phyloP scores from a whole-genome alignment of 2,329 filamentous ascomycete species.

The Pochonia chlamydosporia region DNA sequence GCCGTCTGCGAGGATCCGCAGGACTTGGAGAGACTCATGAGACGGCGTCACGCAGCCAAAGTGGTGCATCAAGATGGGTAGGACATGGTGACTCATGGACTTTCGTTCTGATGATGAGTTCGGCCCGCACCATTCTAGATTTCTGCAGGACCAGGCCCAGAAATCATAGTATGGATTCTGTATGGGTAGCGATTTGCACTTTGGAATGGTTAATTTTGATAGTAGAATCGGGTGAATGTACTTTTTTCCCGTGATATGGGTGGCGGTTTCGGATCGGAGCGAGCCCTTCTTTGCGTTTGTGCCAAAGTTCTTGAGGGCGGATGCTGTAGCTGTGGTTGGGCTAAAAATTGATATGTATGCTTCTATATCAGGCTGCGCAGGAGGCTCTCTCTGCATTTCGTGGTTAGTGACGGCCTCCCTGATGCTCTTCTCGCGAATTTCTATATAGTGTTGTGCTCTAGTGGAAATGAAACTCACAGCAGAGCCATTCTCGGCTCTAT shows the following conservation, averaged over 20 bases:
- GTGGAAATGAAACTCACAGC: conserved; percentile 19
- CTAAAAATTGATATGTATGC: conserved; percentile 64
- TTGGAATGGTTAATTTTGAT: conserved; percentile 36
- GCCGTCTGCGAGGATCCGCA: conserved; percentile 49
- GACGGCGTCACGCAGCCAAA: conserved; percentile 68
- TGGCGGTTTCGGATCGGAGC: conserved; percentile 49
- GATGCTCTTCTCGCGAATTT: background rate
- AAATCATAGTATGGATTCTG: conserved; percentile 63
- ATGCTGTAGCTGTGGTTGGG: conserved; percentile 51
- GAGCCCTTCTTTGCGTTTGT: conserved; percentile 61
- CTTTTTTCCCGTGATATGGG: conserved; percentile 48
- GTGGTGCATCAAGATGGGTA: conserved; percentile 72
- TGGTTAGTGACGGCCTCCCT: background rate
- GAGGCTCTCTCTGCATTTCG: conserved; percentile 33
- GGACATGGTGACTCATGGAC: conserved; percentile 57
- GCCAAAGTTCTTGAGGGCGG: conserved; percentile 56
- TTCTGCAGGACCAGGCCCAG: conserved; percentile 59
- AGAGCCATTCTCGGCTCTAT: conserved; percentile 31
- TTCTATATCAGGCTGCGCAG: conserved; percentile 51
- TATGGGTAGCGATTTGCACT: conserved; percentile 36
- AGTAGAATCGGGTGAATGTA: conserved; percentile 40
- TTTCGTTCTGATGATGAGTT: conserved; percentile 44
- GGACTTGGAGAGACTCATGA: conserved; percentile 57
- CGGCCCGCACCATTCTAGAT: conserved; percentile 61
- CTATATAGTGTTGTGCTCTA: background rate